Evolutionary conservation across 2,329 filamentous ascomycete genomes (phyloP).

Genomic region (Periconia sp.): DNA sequence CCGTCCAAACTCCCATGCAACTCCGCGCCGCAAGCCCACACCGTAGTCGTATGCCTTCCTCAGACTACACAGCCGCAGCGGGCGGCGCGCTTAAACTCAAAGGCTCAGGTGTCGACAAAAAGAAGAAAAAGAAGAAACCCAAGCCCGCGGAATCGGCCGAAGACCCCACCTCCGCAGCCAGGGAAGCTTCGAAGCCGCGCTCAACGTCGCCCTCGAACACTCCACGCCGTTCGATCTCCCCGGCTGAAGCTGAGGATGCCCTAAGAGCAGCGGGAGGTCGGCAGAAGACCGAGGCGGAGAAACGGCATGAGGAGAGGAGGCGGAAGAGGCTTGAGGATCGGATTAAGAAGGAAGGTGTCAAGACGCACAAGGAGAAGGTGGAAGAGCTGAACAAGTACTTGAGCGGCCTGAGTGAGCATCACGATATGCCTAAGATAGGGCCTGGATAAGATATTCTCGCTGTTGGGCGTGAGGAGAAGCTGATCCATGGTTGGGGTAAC

Average conservation of each 20-base stretch:
- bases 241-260: conserved; percentile 34
- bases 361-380: conserved; percentile 96
- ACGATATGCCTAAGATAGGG: conserved; percentile 78
- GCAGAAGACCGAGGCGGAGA: conserved; percentile 84
- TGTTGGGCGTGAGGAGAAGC: conserved; percentile 1
- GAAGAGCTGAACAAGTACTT: conserved; percentile 95
- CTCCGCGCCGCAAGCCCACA: neutral
- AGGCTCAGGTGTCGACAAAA: conserved; percentile 71
- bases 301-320: conserved; percentile 78
- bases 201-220: conserved; percentile 27
- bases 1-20: too few relatives aligned
- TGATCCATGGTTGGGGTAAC: too few relatives aligned
- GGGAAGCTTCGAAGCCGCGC: conserved; percentile 21
- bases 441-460: conserved; percentile 62
- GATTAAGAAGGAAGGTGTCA: conserved; percentile 82
- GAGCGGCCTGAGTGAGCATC: conserved; percentile 90
- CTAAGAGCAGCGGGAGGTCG: conserved; percentile 33
- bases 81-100: conserved; percentile 86
- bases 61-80: conserved; percentile 73
- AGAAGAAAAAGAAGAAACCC: conserved; percentile 59
- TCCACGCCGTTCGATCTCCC: conserved; percentile 40
- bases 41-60: conserved; percentile 74
- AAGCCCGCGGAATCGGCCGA: conserved; percentile 34
- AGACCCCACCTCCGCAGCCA: conserved; percentile 15
- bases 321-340: conserved; percentile 83